These are phyloP conservation scores for Xylariaceae sp. DNA, from an alignment of 2,329 filamentous ascomycete species.

Conservation along the genomic window DNA sequence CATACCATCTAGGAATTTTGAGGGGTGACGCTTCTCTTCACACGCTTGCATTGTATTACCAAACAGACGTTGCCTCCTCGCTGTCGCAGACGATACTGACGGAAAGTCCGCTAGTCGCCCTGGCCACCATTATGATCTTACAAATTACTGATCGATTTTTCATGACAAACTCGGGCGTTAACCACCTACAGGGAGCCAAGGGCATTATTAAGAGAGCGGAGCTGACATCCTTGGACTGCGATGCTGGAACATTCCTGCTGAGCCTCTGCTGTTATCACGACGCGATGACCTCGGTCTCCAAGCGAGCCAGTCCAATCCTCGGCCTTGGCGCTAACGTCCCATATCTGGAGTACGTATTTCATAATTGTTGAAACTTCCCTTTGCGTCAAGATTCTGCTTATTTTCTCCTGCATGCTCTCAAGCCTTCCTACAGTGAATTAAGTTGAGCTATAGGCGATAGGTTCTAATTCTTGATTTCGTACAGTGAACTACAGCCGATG, in stretches of 20 bases:
- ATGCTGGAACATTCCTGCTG: slow-evolving; percentile 37
- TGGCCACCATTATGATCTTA: slow-evolving; percentile 41
- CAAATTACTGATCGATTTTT: slow-evolving; percentile 42
- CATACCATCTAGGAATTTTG: slow-evolving; percentile 39
- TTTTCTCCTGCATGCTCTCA: too few species aligned
- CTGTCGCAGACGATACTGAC: slow-evolving; percentile 31
- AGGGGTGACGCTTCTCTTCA: slow-evolving; percentile 30
- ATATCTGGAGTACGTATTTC: slow-evolving; percentile 30
- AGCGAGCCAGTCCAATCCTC: slow-evolving; percentile 35
- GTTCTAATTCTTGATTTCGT: too few species aligned
- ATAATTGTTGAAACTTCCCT: too few species aligned
- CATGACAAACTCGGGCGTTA: slow-evolving; percentile 36
- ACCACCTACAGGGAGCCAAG: slow-evolving; percentile 41
- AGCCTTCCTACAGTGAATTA: too few species aligned
- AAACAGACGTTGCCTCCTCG: slow-evolving; percentile 32
- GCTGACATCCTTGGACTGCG: slow-evolving; percentile 26
- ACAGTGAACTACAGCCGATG: slow-evolving; percentile 10
- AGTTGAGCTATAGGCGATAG: too few species aligned
- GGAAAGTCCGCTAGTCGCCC: slow-evolving; percentile 35
- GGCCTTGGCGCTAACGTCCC: slow-evolving; percentile 24
- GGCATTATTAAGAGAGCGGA: slow-evolving; percentile 37
- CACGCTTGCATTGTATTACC: slow-evolving; percentile 33
- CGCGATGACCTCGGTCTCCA: slow-evolving; percentile 39
- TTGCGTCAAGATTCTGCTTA: too few species aligned
- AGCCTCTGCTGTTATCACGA: slow-evolving; percentile 42